Evolutionary conservation across 2,329 filamentous ascomycete species (phyloP).

Genomic region (Dothidotthia symphoricarpi): DNA sequence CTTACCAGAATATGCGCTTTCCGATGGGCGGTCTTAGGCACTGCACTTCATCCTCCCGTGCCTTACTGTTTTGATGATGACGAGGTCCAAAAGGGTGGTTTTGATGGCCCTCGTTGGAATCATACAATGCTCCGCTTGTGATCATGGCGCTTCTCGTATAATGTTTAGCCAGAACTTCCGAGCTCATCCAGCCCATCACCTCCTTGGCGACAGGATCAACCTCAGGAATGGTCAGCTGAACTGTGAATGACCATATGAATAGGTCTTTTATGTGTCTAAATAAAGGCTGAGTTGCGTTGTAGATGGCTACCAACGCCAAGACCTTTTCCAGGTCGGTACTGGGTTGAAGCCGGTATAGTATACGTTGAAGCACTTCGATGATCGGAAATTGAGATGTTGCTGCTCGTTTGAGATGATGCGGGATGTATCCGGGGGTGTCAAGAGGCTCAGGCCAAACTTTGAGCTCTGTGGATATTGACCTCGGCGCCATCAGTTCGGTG

Average conservation of each 20-base stretch:
- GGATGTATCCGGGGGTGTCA: conserved; percentile 25
- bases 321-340: conserved; percentile 22
- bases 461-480: background rate
- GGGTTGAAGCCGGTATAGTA: conserved; percentile 22
- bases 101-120: conserved; percentile 1
- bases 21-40: conserved; percentile 20
- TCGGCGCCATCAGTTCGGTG: conserved; percentile 5
- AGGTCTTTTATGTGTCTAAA: conserved; percentile 19
- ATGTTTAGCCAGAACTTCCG: conserved; percentile 24
- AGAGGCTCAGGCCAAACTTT: conserved; percentile 27
- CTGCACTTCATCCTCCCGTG: conserved; percentile 9
- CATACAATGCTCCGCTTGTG: conserved; percentile 14
- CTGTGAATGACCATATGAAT: conserved; percentile 20
- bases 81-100: no score
- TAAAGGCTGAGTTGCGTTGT: conserved; percentile 19
- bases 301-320: conserved; percentile 25
- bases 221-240: conserved; percentile 24
- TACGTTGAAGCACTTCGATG: conserved; percentile 31
- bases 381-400: conserved; percentile 20
- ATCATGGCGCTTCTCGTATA: conserved; percentile 25
- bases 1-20: conserved; percentile 28
- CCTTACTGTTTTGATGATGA: background rate
- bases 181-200: conserved; percentile 27
- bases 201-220: conserved; percentile 25
- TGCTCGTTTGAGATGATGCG: conserved; percentile 21